Base-by-base conservation (phyloP, 2,329 filamentous ascomycete genomes). In the Pseudogymnoascus sp. region DNA sequence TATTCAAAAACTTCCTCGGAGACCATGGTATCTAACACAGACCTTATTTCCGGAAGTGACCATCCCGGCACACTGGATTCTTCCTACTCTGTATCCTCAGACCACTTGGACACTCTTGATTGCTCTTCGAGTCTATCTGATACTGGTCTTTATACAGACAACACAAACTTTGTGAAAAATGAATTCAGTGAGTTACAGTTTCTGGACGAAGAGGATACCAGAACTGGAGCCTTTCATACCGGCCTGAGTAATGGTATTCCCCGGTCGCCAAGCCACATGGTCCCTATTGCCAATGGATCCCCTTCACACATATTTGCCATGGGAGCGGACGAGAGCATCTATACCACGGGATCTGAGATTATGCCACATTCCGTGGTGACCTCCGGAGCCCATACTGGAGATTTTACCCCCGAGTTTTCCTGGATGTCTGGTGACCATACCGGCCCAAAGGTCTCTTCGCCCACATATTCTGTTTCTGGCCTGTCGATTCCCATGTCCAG, bases 41-140 rank as follows among this genome's bases (percentile, higher is more conserved):
- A 60, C 59, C 62, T 64, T 37, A 58, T 55, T 58, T 67, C 68
- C 59, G 52, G 60, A 62, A 59, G 58, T 61, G 63, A 67, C 56
- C 60, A 60, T 58, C 66, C 63, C 67, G 68, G 70, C 65, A 67
- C 67, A 60, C 59, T 35, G 61, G 63, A 61, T 63, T 69, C 68
- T 58, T 64, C 67, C 59, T 70, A 65, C 66, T 64, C 69, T 65
- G 67, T 69, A 58, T 66, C 69, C 59, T 68, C 68, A 61, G 65
- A 65, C 60, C 65, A 65, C 59, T 69, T 68, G 65, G 68, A 70
- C 66, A 59, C 61, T 57, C 67, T 65, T 63, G 65, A 63, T 59
- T 69, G 68, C 62, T 71, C 68, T 62, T 65, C 60, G 59, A 70
- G 68, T 59, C 68, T 69, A 60, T 63, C 65, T 12, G 63, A 64